phyloP scores from a whole-genome alignment of 2,329 filamentous ascomycete species.

The Fonsecaea monophora region DNA sequence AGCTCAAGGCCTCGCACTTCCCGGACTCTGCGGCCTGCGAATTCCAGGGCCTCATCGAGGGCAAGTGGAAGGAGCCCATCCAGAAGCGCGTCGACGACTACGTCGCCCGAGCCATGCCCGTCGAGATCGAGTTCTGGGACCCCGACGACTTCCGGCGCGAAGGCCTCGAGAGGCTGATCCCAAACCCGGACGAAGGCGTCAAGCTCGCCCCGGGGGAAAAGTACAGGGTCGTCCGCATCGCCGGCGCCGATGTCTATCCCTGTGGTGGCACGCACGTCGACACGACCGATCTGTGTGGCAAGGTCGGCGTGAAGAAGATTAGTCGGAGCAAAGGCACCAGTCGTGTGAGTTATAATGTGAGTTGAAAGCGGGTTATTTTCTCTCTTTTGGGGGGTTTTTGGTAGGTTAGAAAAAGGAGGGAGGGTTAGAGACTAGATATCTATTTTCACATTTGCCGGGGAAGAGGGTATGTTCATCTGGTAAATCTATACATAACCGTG shows the following conservation, averaged over 20 bases:
- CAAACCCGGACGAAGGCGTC: slow-evolving; percentile 49
- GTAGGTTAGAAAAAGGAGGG: no score
- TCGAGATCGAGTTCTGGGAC: slow-evolving; percentile 72
- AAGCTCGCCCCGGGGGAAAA: slow-evolving; percentile 56
- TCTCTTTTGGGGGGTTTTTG: no score
- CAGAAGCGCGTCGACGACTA: slow-evolving; percentile 68
- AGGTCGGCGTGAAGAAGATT: slow-evolving; percentile 71
- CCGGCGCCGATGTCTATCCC: slow-evolving; percentile 72
- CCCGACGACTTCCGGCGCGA: slow-evolving; percentile 65
- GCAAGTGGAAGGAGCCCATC: slow-evolving; percentile 66
- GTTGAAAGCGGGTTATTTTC: slow-evolving; percentile 9
- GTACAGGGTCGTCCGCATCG: slow-evolving; percentile 72
- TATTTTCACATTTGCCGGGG: no score
- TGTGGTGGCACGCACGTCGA: slow-evolving; percentile 78
- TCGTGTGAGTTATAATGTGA: slow-evolving; percentile 58
- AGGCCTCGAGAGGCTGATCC: slow-evolving; percentile 63
- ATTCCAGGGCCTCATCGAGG: slow-evolving; percentile 71
- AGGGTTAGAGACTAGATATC: no score
- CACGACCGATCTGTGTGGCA: slow-evolving; percentile 64
- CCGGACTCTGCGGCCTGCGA: slow-evolving; percentile 72
- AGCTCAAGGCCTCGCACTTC: slow-evolving; percentile 75
- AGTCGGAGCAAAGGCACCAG: slow-evolving; percentile 68
- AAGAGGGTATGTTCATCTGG: no score
- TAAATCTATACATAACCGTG: no score
- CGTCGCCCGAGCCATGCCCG: slow-evolving; percentile 61